These are phyloP conservation scores for Paraphoma chrysanthemicola DNA, from an alignment of 2,329 filamentous ascomycete genomes.

Conservation along the genomic window DNA sequence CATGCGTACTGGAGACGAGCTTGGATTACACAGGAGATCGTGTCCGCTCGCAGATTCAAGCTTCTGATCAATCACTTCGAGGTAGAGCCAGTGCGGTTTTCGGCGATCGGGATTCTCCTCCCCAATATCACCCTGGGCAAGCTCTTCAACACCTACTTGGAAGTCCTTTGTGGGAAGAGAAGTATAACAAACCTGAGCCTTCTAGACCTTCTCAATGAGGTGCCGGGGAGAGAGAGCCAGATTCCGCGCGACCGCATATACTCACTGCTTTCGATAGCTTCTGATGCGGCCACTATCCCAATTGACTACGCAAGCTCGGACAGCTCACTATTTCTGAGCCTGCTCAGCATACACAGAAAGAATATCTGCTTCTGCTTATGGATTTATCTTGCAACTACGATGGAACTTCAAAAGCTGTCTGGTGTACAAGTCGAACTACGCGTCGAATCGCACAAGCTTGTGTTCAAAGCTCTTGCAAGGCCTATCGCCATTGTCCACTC, in stretches of 20 bases:
- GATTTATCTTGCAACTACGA: too few species aligned
- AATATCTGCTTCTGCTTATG: too few species aligned
- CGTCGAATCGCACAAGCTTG: too few species aligned
- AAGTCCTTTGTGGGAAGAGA: neutral
- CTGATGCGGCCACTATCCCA: neutral
- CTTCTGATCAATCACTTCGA: neutral
- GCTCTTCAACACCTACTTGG: neutral
- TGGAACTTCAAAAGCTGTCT: too few species aligned
- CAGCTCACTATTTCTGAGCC: neutral
- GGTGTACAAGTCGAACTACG: too few species aligned
- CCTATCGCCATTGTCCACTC: too few species aligned
- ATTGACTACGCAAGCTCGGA: neutral
- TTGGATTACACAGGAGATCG: neutral
- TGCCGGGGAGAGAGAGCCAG: neutral
- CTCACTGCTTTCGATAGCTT: neutral
- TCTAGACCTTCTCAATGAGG: neutral
- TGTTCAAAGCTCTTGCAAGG: too few species aligned
- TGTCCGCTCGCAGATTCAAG: neutral
- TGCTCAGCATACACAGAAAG: too few species aligned
- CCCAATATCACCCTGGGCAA: neutral
- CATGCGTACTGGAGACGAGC: neutral
- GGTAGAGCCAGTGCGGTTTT: neutral
- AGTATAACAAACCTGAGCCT: neutral
- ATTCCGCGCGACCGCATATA: constrained; percentile 1
- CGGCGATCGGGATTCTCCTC: neutral